Base-by-base conservation (phyloP, 805 yeast genomes). In the Pichia thaimueangensis region DNA sequence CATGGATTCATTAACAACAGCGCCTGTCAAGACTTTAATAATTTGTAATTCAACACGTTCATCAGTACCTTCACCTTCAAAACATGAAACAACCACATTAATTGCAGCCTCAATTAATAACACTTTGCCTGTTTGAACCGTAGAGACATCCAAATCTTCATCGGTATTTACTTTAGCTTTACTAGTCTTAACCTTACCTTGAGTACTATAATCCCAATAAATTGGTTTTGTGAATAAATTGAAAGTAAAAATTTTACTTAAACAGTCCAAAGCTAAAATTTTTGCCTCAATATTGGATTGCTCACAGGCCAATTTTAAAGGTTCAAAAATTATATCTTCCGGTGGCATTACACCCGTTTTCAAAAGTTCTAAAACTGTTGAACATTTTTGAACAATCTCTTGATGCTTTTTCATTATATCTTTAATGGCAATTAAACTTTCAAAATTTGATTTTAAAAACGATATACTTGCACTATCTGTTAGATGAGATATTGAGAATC, bases 11-110 rank as follows among this genome's bases (percentile, higher is more conserved):
- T 86, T 84, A 27, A 91, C 70, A 13, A 88, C 82, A 39, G 95
- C 91, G 48, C 93, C 87, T 59, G 91, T 82, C 39, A 94, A 68
- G 0, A 97, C 97, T 56, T 95, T 79, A 25, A 91, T 83, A 11
- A 93, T 91, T 64, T 94, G 98, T 43, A 93, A 66, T 66, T 94
- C 98, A 27, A 94, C 78, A 44, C 74, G 79, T 20, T 85, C 85
- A 58, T 89, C 95, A 0, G 97, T 87, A 2, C 88, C 87, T 61
- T 93, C 98, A 31, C 95, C 95, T 47, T 82, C 86, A 60, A 86
- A 91, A 50, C 95, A 84, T 21, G 82, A 78, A 20, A 93, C 77
- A 19, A 89, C 85, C 13, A 88, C 84, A 49, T 82, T 83, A 32
- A 91, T 84, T 0, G 95, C 87, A 20, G 84, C 83, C 58, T 86